Evolutionary conservation across 1,139 yeast genomes (phyloP), one percentile per base, ranked within the genome.

Genomic region (Candida mesenterica): DNA sequence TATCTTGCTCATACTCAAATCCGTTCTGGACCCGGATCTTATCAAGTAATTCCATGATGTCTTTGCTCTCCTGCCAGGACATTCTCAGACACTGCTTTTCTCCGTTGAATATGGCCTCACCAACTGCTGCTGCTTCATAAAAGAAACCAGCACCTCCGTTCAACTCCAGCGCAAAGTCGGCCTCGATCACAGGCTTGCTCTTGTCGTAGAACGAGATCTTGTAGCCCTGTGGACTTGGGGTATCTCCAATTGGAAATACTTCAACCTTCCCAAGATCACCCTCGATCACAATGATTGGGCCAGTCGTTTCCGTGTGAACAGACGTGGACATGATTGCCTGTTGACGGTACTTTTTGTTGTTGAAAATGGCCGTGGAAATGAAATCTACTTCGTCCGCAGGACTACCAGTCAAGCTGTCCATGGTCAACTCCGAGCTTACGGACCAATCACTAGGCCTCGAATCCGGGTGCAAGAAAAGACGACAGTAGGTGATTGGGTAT

Each of bases 401-500:
- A 15, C 39, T 41, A 5, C 48, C 49, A 2, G 50, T 43, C 30
- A 46, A 28, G 15, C 41, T 39, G 31, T 52, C 55, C 39, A 54
- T 26, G 10, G 53, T 37, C 44, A 54, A 39, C 17, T 44, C 44
- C 13, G 56, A 51, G 33, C 44, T 43, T 19, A 50, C 41, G 14
- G 40, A 38, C 43, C 52, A 54, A 15, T 44, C 41, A 15, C 25
- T 18, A 1, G 48, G 49, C 4, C 40, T 36, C 8, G 45, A 46
- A 1, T 55, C 48, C 16, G 62, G 59, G 45, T 69, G 71, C 39
- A 70, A 53, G 28, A 69, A 56, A 12, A 68, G 48, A 39, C 77
- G 55, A 15, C 62, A 57, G 41, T 68, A 79, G 45, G 81, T 77
- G 36, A 77, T 49, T 4, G 79, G 62, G 46, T 79, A 79, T 31